phyloP scores from a whole-genome alignment of 352 stramenopile species.

The Thalassiosira exigua region DNA sequence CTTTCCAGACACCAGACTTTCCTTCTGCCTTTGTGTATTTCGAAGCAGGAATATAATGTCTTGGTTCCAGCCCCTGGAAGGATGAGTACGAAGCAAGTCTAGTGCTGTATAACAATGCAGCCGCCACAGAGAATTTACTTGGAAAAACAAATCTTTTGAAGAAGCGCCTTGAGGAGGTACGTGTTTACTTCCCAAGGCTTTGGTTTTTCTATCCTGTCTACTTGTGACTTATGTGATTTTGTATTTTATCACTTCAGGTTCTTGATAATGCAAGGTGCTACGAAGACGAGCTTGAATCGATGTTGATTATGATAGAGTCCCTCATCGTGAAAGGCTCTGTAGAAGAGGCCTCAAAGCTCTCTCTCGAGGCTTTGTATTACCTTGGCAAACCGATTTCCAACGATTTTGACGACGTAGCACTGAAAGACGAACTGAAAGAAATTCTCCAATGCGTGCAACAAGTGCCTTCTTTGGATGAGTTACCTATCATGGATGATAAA shows the following conservation, averaged over 20 bases:
- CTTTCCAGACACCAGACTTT: constrained; percentile 30
- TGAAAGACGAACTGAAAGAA: not conserved
- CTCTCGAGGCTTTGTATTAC: not conserved
- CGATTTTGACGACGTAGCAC: constrained; percentile 1
- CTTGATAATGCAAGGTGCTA: constrained; percentile 18
- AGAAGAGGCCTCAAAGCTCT: not conserved
- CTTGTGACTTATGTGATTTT: too few species aligned
- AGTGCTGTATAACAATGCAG: constrained; percentile 18
- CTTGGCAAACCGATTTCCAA: constrained; percentile 9
- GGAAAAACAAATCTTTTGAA: constrained; percentile 6
- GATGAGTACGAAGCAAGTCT: constrained; percentile 22
- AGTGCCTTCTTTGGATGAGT: not conserved
- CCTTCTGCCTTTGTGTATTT: constrained; percentile 17
- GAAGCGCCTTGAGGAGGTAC: constrained; percentile 6
- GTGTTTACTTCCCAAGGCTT: too few species aligned
- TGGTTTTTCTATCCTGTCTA: too few species aligned
- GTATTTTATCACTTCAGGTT: too few species aligned
- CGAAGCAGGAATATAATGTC: constrained; percentile 27
- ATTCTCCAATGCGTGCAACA: not conserved
- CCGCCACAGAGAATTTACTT: constrained; percentile 5
- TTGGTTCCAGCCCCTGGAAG: not conserved
- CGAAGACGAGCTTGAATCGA: constrained; percentile 18
- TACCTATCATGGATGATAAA: not conserved
- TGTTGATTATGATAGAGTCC: constrained; percentile 23
- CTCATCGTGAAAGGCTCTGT: not conserved